Conservation (phyloP, 2,329 filamentous ascomycete genomes). For the Gremmenia infestans region DNA sequence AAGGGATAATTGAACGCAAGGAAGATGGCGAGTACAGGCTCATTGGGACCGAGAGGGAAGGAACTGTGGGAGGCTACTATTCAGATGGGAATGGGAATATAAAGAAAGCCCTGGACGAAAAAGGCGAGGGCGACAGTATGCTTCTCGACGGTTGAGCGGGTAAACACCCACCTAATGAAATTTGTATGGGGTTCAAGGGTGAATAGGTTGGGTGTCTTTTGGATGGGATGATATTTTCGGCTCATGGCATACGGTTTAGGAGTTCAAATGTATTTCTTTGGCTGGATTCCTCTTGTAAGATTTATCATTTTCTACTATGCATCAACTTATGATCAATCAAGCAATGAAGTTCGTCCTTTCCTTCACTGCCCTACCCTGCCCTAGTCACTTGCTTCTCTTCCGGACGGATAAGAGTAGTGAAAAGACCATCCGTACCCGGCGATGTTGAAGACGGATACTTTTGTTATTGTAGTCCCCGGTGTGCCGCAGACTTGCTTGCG, state of each 20-base stretch:
- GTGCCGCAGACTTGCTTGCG: too few relatives aligned
- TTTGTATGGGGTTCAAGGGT: not conserved
- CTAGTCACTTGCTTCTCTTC: too few relatives aligned
- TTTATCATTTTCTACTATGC: not conserved
- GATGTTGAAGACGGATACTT: too few relatives aligned
- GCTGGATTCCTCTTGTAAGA: not conserved
- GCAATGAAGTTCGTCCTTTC: not conserved
- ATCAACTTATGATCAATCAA: not conserved
- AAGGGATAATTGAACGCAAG: slow-evolving; percentile 56
- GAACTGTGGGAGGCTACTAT: slow-evolving; percentile 28
- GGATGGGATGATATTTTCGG: not conserved
- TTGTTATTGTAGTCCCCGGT: too few relatives aligned
- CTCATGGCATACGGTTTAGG: not conserved
- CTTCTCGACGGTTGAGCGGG: slow-evolving; percentile 20
- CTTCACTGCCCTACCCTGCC: not conserved
- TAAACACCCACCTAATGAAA: not conserved
- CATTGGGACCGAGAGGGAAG: slow-evolving; percentile 39
- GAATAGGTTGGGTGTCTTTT: not conserved
- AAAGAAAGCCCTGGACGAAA: slow-evolving; percentile 24
- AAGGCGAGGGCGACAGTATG: slow-evolving; percentile 25
- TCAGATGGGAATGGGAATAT: slow-evolving; percentile 28
- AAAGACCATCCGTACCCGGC: too few relatives aligned
- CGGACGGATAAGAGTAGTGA: too few relatives aligned
- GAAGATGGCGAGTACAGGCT: slow-evolving; percentile 53
- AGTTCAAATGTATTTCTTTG: not conserved